Base-by-base conservation (phyloP, 2,329 filamentous ascomycete genomes). In the Tolypocladium nubicola region DNA sequence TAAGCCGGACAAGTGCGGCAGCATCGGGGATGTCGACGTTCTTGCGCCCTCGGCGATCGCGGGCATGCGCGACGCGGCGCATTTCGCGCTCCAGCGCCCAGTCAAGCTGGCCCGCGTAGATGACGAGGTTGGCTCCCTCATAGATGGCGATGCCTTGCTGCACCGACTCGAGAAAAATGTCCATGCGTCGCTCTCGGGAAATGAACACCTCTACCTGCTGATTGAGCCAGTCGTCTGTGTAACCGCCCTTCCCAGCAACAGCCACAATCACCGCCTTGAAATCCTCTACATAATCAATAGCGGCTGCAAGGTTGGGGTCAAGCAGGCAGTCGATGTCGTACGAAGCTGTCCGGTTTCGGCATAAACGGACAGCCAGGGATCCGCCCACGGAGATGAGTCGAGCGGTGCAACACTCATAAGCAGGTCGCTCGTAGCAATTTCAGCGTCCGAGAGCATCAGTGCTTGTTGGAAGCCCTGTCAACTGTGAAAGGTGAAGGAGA, bases 351-450 rank as follows among this genome's bases (percentile, higher is more conserved):
- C 64, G 59, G 60, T 62, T 62, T 8, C 57, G 52, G 30, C 65
- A 63, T 39, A 65, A 59, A 33, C 61, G 60, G 19, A 67, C 62
- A 10, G 66, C 59, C 23, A 68, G 49, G 43, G 54, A 61, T 16
- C 65, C 65, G 19, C 64, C 65, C 3, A 66, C 58, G 4, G 61
- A 58, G 45, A 68, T 61, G 58, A 68, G 62, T 14, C 65, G 43
- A 68, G 59, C 10, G 66, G 66, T 8, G 64, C 65, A 16, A 68
- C 56, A 43, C 63, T 64, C 61, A 64, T 64, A 35, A 68, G 60
- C 23, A 66, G 57, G 33, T 66, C 62, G 21, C 61, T 65, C 45
- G 59, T 58, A 14, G 60, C 61, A 21, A 67, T 61, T n/a, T 63
- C 58, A 16, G 53, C 54, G 39, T 67, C 62, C 11, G 67, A 60